Evolutionary conservation across 2,329 filamentous ascomycete genomes (phyloP).

Genomic region (Colletotrichum sp.): DNA sequence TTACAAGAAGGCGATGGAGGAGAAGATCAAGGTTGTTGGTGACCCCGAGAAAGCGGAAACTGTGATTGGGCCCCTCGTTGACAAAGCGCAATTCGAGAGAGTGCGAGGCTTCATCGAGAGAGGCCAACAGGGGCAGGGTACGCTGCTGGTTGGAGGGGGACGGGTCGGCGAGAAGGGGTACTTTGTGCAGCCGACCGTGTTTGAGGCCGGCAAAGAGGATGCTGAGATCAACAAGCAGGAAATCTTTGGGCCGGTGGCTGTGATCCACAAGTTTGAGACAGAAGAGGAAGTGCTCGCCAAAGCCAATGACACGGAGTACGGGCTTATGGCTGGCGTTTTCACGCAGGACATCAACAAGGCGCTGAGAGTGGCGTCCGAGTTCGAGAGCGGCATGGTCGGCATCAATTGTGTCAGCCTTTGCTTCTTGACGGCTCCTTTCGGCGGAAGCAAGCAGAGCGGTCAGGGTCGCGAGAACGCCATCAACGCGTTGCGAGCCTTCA

Average conservation of each 20-base stretch:
- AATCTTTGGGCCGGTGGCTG: slow-evolving; percentile 63
- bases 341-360: slow-evolving; percentile 69
- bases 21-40: slow-evolving; percentile 60
- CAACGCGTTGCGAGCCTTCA: slow-evolving; percentile 50
- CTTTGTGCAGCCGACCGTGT: slow-evolving; percentile 52
- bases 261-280: slow-evolving; percentile 58
- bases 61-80: slow-evolving; percentile 62
- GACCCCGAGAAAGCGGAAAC: slow-evolving; percentile 64
- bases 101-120: slow-evolving; percentile 49
- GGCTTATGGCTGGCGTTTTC: slow-evolving; percentile 55
- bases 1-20: slow-evolving; percentile 64
- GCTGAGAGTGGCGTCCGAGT: slow-evolving; percentile 54
- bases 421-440: slow-evolving; percentile 49
- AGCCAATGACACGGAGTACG: slow-evolving; percentile 59
- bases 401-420: slow-evolving; percentile 57
- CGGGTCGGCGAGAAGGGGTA: slow-evolving; percentile 45
- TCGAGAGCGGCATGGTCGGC: slow-evolving; percentile 75
- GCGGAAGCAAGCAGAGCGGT: slow-evolving; percentile 55
- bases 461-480: slow-evolving; percentile 53
- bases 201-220: slow-evolving; percentile 44
- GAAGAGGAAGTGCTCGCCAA: slow-evolving; percentile 60
- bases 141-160: slow-evolving; percentile 38
- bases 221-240: slow-evolving; percentile 56
- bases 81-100: slow-evolving; percentile 51
- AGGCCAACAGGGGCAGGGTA: slow-evolving; percentile 38